Percentiles rank a stretch among this genome's conserved stretches.
phyloP scores from a whole-genome alignment of 371 early-diverging fungal species.

The Rhizopus arrhizus region DNA sequence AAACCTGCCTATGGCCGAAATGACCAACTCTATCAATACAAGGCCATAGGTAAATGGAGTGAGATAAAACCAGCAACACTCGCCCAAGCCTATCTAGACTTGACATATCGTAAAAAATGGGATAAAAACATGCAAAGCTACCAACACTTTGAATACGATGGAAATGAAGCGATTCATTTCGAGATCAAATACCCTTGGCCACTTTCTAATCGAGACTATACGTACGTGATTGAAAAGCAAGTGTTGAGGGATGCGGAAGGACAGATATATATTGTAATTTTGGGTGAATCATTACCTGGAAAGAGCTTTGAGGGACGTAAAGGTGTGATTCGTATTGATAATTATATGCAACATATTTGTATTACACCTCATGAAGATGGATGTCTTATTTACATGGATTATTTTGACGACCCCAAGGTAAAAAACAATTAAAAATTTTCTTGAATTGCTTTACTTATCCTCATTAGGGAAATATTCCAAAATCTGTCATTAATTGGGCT shows the following conservation, averaged over 20 bases:
- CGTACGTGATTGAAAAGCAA: slow-evolving; percentile 39
- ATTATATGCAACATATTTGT: slow-evolving; percentile 50
- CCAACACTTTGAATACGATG: slow-evolving; percentile 21
- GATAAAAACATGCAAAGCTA: slow-evolving; percentile 49
- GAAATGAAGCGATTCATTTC: slow-evolving; percentile 19
- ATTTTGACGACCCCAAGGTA: slow-evolving; percentile 60
- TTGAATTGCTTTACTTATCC: background rate
- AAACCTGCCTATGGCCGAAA: slow-evolving; percentile 24
- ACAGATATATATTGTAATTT: slow-evolving; percentile 38
- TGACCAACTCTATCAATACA: slow-evolving; percentile 29
- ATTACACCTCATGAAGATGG: slow-evolving; percentile 44
- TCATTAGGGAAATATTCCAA: slow-evolving; percentile 48
- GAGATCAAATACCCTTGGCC: slow-evolving; percentile 53
- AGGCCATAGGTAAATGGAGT: slow-evolving; percentile 33
- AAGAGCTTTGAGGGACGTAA: slow-evolving; percentile 30
- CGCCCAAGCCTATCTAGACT: slow-evolving; percentile 40
- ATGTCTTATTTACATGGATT: slow-evolving; percentile 49
- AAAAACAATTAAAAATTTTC: slow-evolving; percentile 1
- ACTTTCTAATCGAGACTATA: slow-evolving; percentile 51
- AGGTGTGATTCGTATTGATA: slow-evolving; percentile 51
- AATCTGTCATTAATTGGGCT: slow-evolving; percentile 52
- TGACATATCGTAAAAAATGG: slow-evolving; percentile 52
- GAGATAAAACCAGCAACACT: slow-evolving; percentile 31
- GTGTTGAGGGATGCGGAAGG: slow-evolving; percentile 28
- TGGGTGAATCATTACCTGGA: slow-evolving; percentile 46